Conservation (phyloP, 352 stramenopile species). For the Phytophthora pistaciae region DNA sequence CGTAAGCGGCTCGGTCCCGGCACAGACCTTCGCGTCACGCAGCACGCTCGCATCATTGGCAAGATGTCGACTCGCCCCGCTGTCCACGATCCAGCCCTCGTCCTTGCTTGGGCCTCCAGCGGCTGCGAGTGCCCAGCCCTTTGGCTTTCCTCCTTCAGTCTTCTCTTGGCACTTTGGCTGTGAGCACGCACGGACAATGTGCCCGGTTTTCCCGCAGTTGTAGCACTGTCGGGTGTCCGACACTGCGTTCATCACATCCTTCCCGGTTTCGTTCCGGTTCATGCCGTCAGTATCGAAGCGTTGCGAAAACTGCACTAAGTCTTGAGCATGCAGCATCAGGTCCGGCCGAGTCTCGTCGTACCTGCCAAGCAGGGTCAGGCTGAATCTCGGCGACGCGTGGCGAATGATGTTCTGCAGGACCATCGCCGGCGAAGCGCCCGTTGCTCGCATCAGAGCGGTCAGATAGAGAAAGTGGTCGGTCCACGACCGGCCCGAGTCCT, state of each 20-base stretch:
- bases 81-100: conserved; percentile 8
- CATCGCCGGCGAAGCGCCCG: background rate
- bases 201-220: conserved; percentile 1
- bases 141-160: background rate
- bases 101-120: background rate
- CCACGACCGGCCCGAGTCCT: background rate
- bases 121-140: background rate
- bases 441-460: background rate
- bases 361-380: conserved; percentile 1
- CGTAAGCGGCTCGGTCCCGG: background rate
- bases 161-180: background rate
- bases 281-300: background rate
- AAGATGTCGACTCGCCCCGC: conserved; percentile 7
- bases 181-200: background rate
- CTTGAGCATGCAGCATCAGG: conserved; percentile 1
- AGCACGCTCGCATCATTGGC: conserved; percentile 10
- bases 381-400: background rate
- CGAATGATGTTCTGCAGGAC: background rate
- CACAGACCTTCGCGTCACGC: conserved; percentile 4
- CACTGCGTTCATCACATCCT: conserved; percentile 9
- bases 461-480: background rate
- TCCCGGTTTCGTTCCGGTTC: background rate
- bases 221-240: conserved; percentile 4
- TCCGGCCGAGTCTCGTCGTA: conserved; percentile 5
- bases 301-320: conserved; percentile 3